Evolutionary conservation across 2,329 filamentous ascomycete species (phyloP).

Genomic region (Botrytis tulipae): DNA sequence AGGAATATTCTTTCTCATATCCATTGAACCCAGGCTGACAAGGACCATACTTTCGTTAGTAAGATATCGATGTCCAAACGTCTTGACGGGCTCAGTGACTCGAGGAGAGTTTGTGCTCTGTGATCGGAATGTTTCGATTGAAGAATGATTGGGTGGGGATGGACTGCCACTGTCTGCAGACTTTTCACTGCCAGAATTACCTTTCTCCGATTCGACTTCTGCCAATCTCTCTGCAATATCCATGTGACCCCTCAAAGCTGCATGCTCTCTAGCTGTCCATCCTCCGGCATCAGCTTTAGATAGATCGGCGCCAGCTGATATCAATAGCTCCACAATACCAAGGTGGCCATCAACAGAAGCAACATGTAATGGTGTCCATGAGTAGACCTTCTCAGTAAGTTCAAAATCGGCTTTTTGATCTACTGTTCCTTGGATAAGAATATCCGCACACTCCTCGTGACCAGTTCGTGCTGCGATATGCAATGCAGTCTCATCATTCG

Average conservation of each 20-base stretch:
- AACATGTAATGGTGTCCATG: constrained; percentile 94
- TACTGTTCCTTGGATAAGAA: constrained; percentile 68
- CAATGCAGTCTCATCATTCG: constrained; percentile 81
- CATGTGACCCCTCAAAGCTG: constrained; percentile 84
- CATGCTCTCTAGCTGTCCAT: constrained; percentile 93
- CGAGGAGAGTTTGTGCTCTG: constrained; percentile 45
- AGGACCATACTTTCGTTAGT: constrained; percentile 85
- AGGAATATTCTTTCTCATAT: constrained; percentile 76
- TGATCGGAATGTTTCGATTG: constrained; percentile 59
- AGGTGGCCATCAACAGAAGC: constrained; percentile 86
- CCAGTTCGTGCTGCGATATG: constrained; percentile 90
- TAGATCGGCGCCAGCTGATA: constrained; percentile 74
- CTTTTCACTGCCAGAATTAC: constrained; percentile 37
- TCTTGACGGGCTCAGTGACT: constrained; percentile 77
- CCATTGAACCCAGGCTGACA: constrained; percentile 92
- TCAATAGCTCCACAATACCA: constrained; percentile 70
- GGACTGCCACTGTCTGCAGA: constrained; percentile 31
- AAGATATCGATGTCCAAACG: constrained; percentile 93
- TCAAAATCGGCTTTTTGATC: constrained; percentile 75
- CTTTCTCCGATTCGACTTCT: constrained; percentile 36
- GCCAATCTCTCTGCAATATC: constrained; percentile 71
- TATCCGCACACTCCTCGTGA: constrained; percentile 74
- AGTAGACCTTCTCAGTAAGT: constrained; percentile 76
- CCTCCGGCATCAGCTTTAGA: constrained; percentile 79
- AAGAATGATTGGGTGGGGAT: constrained; percentile 54